These are phyloP conservation scores for Wallacemonas sp. DNA, from an alignment of 208 protist species.

Conservation along the genomic window DNA sequence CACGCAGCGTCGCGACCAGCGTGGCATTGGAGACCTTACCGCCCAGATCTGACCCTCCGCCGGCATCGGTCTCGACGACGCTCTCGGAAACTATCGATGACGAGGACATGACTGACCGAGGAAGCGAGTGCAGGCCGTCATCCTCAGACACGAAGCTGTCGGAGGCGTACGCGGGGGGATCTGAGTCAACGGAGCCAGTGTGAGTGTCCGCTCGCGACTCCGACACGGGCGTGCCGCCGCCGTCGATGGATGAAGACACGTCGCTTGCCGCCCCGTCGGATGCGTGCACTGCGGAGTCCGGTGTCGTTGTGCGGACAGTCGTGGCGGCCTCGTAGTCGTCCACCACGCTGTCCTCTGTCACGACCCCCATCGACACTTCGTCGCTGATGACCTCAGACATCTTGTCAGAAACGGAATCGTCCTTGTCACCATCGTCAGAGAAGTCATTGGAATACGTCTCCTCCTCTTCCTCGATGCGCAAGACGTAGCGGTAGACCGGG, in stretches of 20 bases:
- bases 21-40: slow-evolving; percentile 3
- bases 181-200: too few relatives aligned
- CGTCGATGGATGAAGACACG: too few relatives aligned
- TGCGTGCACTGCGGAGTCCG: too few relatives aligned
- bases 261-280: too few relatives aligned
- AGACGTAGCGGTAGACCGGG: slow-evolving; percentile 42
- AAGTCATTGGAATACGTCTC: slow-evolving; percentile 23
- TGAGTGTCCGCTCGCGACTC: too few relatives aligned
- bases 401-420: not conserved
- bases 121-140: not conserved
- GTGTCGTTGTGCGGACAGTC: too few relatives aligned
- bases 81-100: not conserved
- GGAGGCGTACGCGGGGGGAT: too few relatives aligned
- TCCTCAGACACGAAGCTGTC: not conserved
- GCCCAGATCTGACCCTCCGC: not conserved
- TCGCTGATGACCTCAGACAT: slow-evolving; percentile 5
- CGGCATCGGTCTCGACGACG: not conserved
- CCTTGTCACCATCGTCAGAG: not conserved
- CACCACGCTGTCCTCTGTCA: too few relatives aligned
- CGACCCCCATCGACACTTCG: too few relatives aligned
- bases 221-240: too few relatives aligned
- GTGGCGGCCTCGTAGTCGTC: too few relatives aligned
- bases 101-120: not conserved
- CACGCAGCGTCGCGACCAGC: slow-evolving; percentile 26
- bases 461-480: slow-evolving; percentile 4